These are phyloP conservation scores for Nyssa sinensis DNA, from an alignment of 148 eudicot species.

Conservation along the genomic window DNA sequence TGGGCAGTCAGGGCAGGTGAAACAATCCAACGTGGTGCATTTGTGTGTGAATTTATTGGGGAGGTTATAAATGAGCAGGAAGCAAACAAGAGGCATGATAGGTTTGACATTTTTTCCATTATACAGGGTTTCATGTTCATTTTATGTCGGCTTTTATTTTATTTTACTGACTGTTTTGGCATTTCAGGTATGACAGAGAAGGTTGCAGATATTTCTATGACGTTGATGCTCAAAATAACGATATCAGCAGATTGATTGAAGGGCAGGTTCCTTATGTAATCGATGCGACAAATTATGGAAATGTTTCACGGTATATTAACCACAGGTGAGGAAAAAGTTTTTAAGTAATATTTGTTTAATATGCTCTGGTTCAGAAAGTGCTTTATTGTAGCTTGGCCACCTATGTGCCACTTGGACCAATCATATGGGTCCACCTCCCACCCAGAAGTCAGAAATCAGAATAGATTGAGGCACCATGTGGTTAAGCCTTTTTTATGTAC, in stretches of 20 bases:
- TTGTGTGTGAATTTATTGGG: slow-evolving; percentile 86
- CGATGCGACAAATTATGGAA: slow-evolving; percentile 79
- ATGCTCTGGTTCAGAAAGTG: background rate
- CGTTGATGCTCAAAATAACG: slow-evolving; percentile 45
- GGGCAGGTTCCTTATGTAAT: slow-evolving; percentile 54
- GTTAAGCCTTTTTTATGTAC: background rate
- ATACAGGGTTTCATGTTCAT: background rate
- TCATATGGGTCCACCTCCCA: background rate
- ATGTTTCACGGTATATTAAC: slow-evolving; percentile 87
- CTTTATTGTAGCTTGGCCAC: background rate
- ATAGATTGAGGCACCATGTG: background rate
- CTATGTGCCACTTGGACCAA: background rate
- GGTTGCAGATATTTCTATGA: slow-evolving; percentile 66
- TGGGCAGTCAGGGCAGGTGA: slow-evolving; percentile 89
- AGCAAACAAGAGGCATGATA: slow-evolving; percentile 62
- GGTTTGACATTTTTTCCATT: slow-evolving; percentile 42
- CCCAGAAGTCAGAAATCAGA: background rate
- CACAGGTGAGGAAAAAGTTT: slow-evolving; percentile 66
- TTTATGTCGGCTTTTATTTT: background rate
- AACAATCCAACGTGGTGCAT: slow-evolving; percentile 65
- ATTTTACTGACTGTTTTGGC: slow-evolving; percentile 10
- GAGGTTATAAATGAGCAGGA: slow-evolving; percentile 77
- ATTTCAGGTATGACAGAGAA: slow-evolving; percentile 48
- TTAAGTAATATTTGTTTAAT: background rate
- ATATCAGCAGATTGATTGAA: slow-evolving; percentile 51